Percentiles rank a stretch among this genome's conserved stretches.
Evolutionary conservation across 2,329 filamentous ascomycete genomes (phyloP).

Genomic region (Mollisiaceae sp.): DNA sequence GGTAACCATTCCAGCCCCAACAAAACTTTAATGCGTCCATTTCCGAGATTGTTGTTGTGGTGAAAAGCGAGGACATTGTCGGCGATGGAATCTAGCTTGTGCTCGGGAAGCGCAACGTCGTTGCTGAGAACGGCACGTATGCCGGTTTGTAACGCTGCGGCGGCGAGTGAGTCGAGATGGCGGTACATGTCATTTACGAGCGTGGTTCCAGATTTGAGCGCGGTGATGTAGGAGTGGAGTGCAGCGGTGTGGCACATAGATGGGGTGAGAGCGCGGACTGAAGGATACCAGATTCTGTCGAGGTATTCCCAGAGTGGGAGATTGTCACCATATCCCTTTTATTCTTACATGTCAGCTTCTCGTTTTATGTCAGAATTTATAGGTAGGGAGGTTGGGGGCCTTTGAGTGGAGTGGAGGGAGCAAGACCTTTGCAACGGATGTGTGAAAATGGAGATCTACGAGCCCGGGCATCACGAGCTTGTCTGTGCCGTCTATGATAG

Average conservation of each 20-base stretch:
- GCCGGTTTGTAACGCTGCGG: constrained; percentile 32
- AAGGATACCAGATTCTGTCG: constrained; percentile 36
- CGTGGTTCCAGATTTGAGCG: constrained; percentile 34
- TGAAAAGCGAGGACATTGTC: constrained; percentile 33
- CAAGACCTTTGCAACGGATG: constrained; percentile 34
- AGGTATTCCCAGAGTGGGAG: constrained; percentile 37
- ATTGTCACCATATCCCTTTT: constrained; percentile 33
- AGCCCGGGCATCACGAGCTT: constrained; percentile 37
- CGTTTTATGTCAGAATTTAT: neutral
- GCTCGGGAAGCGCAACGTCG: constrained; percentile 33
- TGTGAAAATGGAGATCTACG: constrained; percentile 37
- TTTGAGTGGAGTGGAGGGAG: neutral
- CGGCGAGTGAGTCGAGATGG: constrained; percentile 28
- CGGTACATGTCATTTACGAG: constrained; percentile 38
- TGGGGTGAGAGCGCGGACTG: constrained; percentile 33
- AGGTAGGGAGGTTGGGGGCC: too few species aligned
- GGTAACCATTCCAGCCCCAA: constrained; percentile 36
- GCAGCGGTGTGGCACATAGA: constrained; percentile 22
- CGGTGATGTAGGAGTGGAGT: constrained; percentile 33
- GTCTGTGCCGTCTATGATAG: constrained; percentile 34
- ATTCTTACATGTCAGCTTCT: constrained; percentile 1
- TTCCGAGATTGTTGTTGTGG: constrained; percentile 22
- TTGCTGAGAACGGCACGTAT: constrained; percentile 34
- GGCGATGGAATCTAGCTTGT: constrained; percentile 32
- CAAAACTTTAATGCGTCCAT: constrained; percentile 34